Evolutionary conservation across 441 rosid genomes (phyloP).

Genomic region (Pelargonium fulgidum): DNA sequence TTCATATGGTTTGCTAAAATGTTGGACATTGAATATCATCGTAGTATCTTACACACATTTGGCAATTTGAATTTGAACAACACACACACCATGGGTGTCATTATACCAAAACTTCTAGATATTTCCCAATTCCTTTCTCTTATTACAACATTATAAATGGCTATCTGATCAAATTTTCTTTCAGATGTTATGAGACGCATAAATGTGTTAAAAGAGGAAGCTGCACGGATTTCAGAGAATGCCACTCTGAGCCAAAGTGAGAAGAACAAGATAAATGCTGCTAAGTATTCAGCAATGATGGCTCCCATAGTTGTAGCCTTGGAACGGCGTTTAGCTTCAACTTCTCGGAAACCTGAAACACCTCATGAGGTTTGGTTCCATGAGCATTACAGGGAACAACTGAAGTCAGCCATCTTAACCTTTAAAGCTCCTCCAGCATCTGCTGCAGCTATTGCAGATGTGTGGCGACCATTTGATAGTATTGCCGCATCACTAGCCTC

Average conservation of each 20-base stretch:
- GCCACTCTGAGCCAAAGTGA: conserved; percentile 80
- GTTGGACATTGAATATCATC: conserved; percentile 11
- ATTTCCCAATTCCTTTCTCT: conserved; percentile 8
- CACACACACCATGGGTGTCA: not conserved
- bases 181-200: conserved; percentile 91
- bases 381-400: conserved; percentile 62
- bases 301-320: conserved; percentile 90
- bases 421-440: conserved; percentile 87
- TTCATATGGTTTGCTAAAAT: conserved; percentile 13
- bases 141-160: not conserved
- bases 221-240: conserved; percentile 83
- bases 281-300: conserved; percentile 98
- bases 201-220: conserved; percentile 89
- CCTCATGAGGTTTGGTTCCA: conserved; percentile 93
- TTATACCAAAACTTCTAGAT: not conserved
- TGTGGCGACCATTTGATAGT: conserved; percentile 87
- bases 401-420: conserved; percentile 63
- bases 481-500: conserved; percentile 89
- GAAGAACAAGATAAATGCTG: conserved; percentile 87
- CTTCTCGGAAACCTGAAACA: conserved; percentile 89
- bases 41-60: conserved; percentile 9
- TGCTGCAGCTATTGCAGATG: conserved; percentile 71
- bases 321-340: conserved; percentile 95
- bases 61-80: not conserved
- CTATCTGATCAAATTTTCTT: conserved; percentile 24